Conservation (phyloP, 2,329 filamentous ascomycete species). For the Zymoseptoria ardabiliae region DNA sequence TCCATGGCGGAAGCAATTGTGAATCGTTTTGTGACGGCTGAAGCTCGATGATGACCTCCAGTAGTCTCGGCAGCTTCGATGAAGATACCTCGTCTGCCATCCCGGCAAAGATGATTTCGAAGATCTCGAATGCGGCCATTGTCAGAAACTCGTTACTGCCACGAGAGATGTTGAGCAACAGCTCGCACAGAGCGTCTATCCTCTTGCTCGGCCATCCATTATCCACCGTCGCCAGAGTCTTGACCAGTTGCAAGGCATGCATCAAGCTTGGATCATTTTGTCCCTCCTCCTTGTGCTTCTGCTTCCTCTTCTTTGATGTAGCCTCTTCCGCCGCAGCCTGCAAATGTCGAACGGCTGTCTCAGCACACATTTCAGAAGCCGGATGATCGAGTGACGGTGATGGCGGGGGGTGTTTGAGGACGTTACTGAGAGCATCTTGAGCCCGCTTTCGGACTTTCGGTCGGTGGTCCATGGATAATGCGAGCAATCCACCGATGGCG, state of each 20-base stretch:
- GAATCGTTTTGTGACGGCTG: constrained; percentile 90
- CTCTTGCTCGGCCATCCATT: constrained; percentile 96
- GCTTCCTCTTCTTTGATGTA: constrained; percentile 61
- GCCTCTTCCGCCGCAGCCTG: constrained; percentile 65
- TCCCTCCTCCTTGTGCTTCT: constrained; percentile 46
- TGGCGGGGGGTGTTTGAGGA: constrained; percentile 78
- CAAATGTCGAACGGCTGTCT: constrained; percentile 76
- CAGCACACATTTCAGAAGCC: constrained; percentile 91
- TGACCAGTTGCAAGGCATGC: constrained; percentile 85
- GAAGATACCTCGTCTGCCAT: constrained; percentile 84
- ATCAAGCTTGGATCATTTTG: constrained; percentile 67
- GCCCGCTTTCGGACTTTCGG: constrained; percentile 93
- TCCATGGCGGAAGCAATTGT: constrained; percentile 90
- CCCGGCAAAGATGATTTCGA: constrained; percentile 90
- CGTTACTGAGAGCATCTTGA: constrained; percentile 76
- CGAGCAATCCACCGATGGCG: constrained; percentile 78
- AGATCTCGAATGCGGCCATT: constrained; percentile 93
- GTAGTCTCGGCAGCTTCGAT: constrained; percentile 76
- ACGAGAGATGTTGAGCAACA: constrained; percentile 79
- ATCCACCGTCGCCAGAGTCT: constrained; percentile 77
- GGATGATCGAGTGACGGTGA: constrained; percentile 91
- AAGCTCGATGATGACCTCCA: constrained; percentile 87
- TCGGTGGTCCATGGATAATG: constrained; percentile 74
- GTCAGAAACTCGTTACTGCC: constrained; percentile 93
- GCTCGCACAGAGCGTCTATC: constrained; percentile 84